Percentiles rank a stretch among this genome's conserved stretches.
phyloP scores from a whole-genome alignment of 2,329 filamentous ascomycete genomes.

The Drechslerella dactyloides region DNA sequence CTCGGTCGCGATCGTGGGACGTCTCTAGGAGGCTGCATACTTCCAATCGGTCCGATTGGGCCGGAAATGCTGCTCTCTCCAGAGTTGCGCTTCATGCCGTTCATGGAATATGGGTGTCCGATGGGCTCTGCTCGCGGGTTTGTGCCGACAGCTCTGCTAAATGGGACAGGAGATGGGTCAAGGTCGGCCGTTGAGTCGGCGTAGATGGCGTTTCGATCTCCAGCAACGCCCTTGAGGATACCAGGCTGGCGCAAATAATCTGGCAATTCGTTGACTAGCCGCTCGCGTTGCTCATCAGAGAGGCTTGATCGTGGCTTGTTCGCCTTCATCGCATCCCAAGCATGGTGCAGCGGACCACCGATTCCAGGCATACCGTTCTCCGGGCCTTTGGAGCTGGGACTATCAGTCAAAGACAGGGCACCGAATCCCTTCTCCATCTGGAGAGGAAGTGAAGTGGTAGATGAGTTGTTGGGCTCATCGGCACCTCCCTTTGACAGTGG shows the following conservation, averaged over 20 bases:
- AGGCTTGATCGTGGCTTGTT: constrained; percentile 73
- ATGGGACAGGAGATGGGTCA: constrained; percentile 40
- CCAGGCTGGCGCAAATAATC: constrained; percentile 41
- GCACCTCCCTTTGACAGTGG: constrained; percentile 69
- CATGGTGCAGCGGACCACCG: constrained; percentile 83
- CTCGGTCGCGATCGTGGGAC: constrained; percentile 43
- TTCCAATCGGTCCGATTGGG: constrained; percentile 38
- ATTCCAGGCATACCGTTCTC: constrained; percentile 77
- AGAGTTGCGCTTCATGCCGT: constrained; percentile 41
- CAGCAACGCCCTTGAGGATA: constrained; percentile 33
- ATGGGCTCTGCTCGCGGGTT: constrained; percentile 42
- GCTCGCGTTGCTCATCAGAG: constrained; percentile 63
- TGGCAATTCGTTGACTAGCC: constrained; percentile 41
- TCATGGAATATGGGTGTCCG: constrained; percentile 45
- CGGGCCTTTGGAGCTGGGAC: constrained; percentile 81
- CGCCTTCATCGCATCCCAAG: constrained; percentile 89
- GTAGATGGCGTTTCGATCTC: constrained; percentile 45
- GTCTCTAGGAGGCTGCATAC: constrained; percentile 40
- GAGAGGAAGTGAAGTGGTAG: constrained; percentile 48
- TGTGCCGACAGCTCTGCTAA: constrained; percentile 44
- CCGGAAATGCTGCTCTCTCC: constrained; percentile 32
- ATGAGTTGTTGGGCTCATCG: constrained; percentile 49
- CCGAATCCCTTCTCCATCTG: constrained; percentile 51
- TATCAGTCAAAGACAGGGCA: constrained; percentile 57
- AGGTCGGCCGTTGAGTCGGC: constrained; percentile 40